Evolutionary conservation across 2,329 filamentous ascomycete species (phyloP), one percentile per base, ranked within the genome.

Genomic region (Peltaster fructicola): DNA sequence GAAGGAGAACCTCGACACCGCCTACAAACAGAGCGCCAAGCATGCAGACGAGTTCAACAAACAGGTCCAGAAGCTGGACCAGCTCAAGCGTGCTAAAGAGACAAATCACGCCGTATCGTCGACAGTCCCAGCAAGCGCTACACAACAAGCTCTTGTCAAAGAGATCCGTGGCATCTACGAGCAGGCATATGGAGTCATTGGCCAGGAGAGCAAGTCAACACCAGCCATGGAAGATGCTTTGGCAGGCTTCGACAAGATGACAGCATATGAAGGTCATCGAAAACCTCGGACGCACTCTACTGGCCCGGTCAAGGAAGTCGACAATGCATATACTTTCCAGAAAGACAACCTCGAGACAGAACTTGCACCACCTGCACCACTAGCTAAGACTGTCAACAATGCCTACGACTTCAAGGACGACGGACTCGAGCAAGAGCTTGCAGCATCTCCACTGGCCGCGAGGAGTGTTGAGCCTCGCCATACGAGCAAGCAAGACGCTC

Each of bases 111-210:
- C n/a, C n/a, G n/a, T n/a, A n/a, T n/a, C n/a, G n/a, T n/a, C n/a
- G n/a, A n/a, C n/a, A n/a, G n/a, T n/a, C n/a, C n/a, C 35, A 43
- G 22, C 41, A 39, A 28, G 33, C 34, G 10, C 30, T 33, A 7
- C 47, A 53, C 23, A 40, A 40, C 23, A 36, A 38, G 5, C 39
- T 59, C 8, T n/a, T n/a, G 41, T 51, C 9, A 35, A 39, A 6
- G 48, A 56, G 31, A 41, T 59, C 11, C 43, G 45, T 17, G 40
- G 38, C 11, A 55, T 58, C 23, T 57, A 59, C 33, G 54, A 59
- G 35, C 43, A 50, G 17, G 30, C 33, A 7, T 59, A 57, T 30
- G 54, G 54, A 11, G 43, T 35, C 5, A 56, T 57, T 23, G 40
- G n/a, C n/a, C n/a, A n/a, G n/a, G n/a, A n/a, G n/a, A n/a, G n/a